A percentile compares a stretch with the other conserved stretches of the same genome.
Conservation (phyloP, 306 rosid genomes). For the Cicer bijugum region DNA sequence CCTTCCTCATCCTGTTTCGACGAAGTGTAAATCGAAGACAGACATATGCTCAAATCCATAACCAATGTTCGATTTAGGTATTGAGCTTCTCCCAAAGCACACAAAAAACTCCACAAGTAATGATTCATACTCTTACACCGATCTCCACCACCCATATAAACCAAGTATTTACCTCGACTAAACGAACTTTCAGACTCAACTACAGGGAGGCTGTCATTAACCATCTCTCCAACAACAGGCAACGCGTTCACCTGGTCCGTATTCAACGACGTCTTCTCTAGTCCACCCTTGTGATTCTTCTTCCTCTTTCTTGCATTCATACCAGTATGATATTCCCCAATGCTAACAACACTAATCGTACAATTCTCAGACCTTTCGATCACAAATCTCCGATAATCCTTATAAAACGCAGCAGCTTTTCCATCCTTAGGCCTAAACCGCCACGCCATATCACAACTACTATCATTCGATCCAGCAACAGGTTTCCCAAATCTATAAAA, state of each 20-base stretch:
- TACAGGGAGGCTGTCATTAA: conserved; percentile 82
- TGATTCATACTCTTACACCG: conserved; percentile 98
- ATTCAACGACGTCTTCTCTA: conserved; percentile 65
- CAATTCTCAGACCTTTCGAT: conserved; percentile 71
- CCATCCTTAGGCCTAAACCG: conserved; percentile 97
- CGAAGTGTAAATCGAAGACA: conserved; percentile 78
- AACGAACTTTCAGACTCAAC: conserved; percentile 88
- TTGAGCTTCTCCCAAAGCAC: conserved; percentile 99
- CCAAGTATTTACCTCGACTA: conserved; percentile 71
- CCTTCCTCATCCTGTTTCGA: conserved; percentile 89
- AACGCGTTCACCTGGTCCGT: conserved; percentile 49
- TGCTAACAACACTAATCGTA: conserved; percentile 61
- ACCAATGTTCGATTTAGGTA: conserved; percentile 94
- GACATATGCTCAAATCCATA: conserved; percentile 92
- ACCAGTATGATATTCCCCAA: conserved; percentile 92
- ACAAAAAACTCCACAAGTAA: conserved; percentile 94
- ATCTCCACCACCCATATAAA: conserved; percentile 83
- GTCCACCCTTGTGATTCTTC: conserved; percentile 66
- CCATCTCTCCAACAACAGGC: conserved; percentile 86
- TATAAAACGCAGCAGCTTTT: conserved; percentile 83
- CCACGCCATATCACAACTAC: conserved; percentile 98
- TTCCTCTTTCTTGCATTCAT: conserved; percentile 90
- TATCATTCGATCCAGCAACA: conserved; percentile 60
- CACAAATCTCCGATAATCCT: conserved; percentile 93
- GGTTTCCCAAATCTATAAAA: conserved; percentile 91